Conservation (phyloP, 768 basidiomycete species). For the Kwoniella heveanensis region DNA sequence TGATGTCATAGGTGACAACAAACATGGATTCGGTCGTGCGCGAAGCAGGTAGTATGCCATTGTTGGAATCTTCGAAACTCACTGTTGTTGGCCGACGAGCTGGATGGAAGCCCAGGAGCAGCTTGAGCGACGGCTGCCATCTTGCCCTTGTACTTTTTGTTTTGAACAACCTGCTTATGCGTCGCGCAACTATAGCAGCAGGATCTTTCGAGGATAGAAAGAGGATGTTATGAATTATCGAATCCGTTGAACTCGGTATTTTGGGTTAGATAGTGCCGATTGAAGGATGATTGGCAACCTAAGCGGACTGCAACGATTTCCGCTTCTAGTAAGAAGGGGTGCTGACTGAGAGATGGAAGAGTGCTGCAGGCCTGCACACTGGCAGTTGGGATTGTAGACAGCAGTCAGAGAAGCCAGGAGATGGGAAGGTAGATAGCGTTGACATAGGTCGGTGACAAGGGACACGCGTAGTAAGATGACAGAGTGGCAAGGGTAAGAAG, state of each 20-base stretch:
- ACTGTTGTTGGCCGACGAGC: slow-evolving; percentile 21
- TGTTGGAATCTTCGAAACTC: neutral
- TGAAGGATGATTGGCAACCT: neutral
- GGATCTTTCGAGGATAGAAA: no score
- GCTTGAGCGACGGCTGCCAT: slow-evolving; percentile 45
- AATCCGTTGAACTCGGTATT: neutral
- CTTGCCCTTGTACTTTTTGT: neutral
- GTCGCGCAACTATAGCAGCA: no score
- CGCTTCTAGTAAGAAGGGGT: neutral
- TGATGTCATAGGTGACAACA: slow-evolving; percentile 6
- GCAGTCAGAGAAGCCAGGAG: no score
- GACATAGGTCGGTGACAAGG: neutral
- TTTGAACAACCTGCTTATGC: no score
- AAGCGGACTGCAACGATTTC: neutral
- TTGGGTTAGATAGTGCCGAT: neutral
- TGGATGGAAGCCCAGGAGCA: slow-evolving; percentile 22
- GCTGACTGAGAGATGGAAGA: neutral
- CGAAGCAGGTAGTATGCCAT: neutral
- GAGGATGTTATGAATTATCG: neutral
- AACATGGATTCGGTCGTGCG: neutral
- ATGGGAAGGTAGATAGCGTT: neutral
- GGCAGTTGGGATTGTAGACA: no score
- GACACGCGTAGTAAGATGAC: neutral
- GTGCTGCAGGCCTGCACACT: neutral
- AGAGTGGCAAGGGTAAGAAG: neutral